Percentiles rank a stretch among this genome's conserved stretches.
phyloP scores from a whole-genome alignment of 1,139 yeast genomes.

The Kluyveromyces marxianus region DNA sequence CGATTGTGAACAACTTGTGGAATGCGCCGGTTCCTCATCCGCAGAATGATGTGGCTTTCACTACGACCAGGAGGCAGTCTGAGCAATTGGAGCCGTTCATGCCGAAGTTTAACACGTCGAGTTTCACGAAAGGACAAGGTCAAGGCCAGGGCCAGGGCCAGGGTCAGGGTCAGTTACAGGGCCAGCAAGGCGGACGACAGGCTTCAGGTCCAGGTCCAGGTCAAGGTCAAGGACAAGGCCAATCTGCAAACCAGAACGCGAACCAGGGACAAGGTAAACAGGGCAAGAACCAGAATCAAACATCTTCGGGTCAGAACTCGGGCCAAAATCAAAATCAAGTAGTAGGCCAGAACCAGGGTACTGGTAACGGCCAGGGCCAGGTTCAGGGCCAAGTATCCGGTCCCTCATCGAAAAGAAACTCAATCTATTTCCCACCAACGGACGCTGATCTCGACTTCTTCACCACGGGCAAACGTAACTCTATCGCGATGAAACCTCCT shows the following conservation, averaged over 20 bases:
- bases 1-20: conserved; percentile 31
- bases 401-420: conserved; percentile 19
- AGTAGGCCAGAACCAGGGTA: neutral
- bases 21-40: conserved; percentile 11
- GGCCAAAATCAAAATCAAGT: too few species aligned
- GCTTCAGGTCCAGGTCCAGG: conserved; percentile 12
- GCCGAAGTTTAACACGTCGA: conserved; percentile 32
- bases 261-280: too few species aligned
- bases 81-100: conserved; percentile 41
- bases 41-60: conserved; percentile 11
- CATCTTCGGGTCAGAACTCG: too few species aligned
- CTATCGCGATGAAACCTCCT: conserved; percentile 14
- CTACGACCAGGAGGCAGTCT: conserved; percentile 33
- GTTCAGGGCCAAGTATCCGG: conserved; percentile 10
- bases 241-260: too few species aligned
- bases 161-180: conserved; percentile 11
- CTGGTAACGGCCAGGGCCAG: neutral
- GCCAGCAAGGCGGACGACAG: conserved; percentile 14
- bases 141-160: too few species aligned
- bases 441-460: conserved; percentile 21
- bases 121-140: conserved; percentile 22
- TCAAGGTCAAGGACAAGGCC: conserved; percentile 9
- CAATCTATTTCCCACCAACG: conserved; percentile 17
- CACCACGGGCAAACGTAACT: conserved; percentile 14
- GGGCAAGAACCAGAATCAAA: too few species aligned